These are phyloP conservation scores for Lactifluus piperatus DNA, from an alignment of 768 basidiomycete species.

Conservation along the genomic window DNA sequence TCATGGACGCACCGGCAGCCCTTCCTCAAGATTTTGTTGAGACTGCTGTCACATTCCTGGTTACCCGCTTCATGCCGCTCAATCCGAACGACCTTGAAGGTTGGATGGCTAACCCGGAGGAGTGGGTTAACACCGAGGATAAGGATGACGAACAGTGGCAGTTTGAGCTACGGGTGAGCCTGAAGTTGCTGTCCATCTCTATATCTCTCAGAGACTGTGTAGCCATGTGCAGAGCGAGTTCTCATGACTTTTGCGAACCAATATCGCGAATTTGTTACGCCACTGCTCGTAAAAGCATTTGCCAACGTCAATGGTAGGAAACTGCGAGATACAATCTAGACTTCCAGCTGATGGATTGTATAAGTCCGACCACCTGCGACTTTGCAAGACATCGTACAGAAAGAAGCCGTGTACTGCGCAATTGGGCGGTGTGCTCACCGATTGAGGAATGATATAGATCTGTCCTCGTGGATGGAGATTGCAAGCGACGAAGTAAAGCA, in stretches of 20 bases:
- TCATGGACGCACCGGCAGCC: conserved; percentile 31
- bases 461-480: conserved; percentile 59
- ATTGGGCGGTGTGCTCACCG: conserved; percentile 71
- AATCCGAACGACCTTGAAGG: conserved; percentile 71
- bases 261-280: conserved; percentile 60
- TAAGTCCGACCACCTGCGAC: conserved; percentile 38
- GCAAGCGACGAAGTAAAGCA: conserved; percentile 50
- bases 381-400: conserved; percentile 60
- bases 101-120: conserved; percentile 87
- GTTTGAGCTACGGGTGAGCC: conserved; percentile 72
- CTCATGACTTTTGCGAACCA: conserved; percentile 69
- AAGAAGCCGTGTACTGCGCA: conserved; percentile 84
- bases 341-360: not conserved
- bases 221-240: conserved; percentile 95
- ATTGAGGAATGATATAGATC: conserved; percentile 55
- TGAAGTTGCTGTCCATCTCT: conserved; percentile 22
- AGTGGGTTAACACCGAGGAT: conserved; percentile 88
- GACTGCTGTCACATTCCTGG: conserved; percentile 62
- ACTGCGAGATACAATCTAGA: not conserved
- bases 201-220: not conserved
- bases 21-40: conserved; percentile 64
- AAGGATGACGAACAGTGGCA: conserved; percentile 90
- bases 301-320: conserved; percentile 50
- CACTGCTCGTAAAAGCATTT: conserved; percentile 53
- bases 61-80: conserved; percentile 80